Base-by-base conservation (phyloP, 441 rosid species). In the Aleurites moluccanus region DNA sequence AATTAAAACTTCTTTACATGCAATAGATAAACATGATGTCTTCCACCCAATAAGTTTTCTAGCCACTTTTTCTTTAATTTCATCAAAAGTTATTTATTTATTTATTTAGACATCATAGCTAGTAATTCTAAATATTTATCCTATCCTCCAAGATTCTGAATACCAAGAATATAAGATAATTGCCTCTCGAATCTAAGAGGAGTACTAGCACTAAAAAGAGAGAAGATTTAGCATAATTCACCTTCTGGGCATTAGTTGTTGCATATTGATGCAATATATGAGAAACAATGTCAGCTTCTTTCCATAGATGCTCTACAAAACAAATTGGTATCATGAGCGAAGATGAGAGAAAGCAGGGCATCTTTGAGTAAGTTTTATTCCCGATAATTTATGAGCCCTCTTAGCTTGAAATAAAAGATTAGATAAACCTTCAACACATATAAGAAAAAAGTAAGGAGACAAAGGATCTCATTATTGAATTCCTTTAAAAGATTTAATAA, bases 381-480 rank as follows among this genome's bases (percentile, higher is more conserved):
- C 64, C 3, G 7, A 21, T 21, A 18, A 57, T 57, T n/a, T n/a
- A n/a, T n/a, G n/a, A n/a, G n/a, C 11, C 8, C 27, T 10, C 21
- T 21, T 21, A 1, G 6, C 10, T 21, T 6, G 18, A 2, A 18
- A n/a, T n/a, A n/a, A n/a, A n/a, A n/a, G n/a, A n/a, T 40, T 10
- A 66, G 30, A 66, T n/a, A 13, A n/a, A n/a, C n/a, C n/a, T n/a
- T n/a, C n/a, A n/a, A n/a, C n/a, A n/a, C n/a, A n/a, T n/a, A n/a
- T n/a, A 27, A n/a, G 50, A 66, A 2, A 66, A 42, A n/a, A 27
- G 70, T 0, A n/a, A n/a, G n/a, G n/a, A n/a, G n/a, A n/a, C n/a
- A n/a, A n/a, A n/a, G n/a, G n/a, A n/a, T 67, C 72, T 11, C 72
- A 57, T 25, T 67, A 35, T 47, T 57, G 2, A 23, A 67, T 21